Evolutionary conservation across 2,329 filamentous ascomycete species (phyloP), one percentile per base, ranked within the genome.

Genomic region (Stemphylium beticola): DNA sequence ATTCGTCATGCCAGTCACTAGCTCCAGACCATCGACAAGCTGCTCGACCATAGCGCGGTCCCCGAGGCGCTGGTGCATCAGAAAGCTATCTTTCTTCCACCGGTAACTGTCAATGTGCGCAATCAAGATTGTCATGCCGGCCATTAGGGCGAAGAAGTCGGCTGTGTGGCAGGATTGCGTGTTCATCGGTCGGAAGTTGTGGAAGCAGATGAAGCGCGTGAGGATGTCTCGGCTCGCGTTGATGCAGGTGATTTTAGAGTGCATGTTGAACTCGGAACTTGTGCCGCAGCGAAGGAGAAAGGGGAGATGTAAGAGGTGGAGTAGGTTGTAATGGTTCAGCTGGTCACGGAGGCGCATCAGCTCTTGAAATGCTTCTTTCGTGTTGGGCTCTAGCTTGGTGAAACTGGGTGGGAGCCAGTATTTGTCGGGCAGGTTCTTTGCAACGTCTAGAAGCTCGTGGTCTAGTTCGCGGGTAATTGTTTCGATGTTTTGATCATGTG

Each of bases 401-500:
- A 52, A 43, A 36, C 49, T 49, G 31, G 31, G 36, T 20, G n/a
- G 32, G 10, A 26, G 29, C 31, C 40, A 41, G 41, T 41, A 53
- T 14, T 49, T 54, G 17, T 52, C 44, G 3, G 60, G 61, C 10
- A 65, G 39, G 7, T 22, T 32, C 29, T 41, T 53, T 4, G 61
- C 58, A 4, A 51, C 46, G 9, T 53, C 47, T 17, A 58, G 26
- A 2, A 65, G 48, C 40, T 56, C 46, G 10, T 15, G 34, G 33
- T 65, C 62, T 24, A 65, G 39, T 15, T 38, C 60, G 26, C 70
- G 61, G 5, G 74, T 75, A 2, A 58, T 24, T 24, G 20, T 48
- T 2, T 49, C 55, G 42, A 73, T 57, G 43, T 72, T 65, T 8
- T 67, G 42, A n/a, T 36, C 33, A 3, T 4, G 14, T 15, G 36